Evolutionary conservation across 2,329 filamentous ascomycete species (phyloP), one percentile per base, ranked within the genome.

Genomic region (Clathrospora elynae): DNA sequence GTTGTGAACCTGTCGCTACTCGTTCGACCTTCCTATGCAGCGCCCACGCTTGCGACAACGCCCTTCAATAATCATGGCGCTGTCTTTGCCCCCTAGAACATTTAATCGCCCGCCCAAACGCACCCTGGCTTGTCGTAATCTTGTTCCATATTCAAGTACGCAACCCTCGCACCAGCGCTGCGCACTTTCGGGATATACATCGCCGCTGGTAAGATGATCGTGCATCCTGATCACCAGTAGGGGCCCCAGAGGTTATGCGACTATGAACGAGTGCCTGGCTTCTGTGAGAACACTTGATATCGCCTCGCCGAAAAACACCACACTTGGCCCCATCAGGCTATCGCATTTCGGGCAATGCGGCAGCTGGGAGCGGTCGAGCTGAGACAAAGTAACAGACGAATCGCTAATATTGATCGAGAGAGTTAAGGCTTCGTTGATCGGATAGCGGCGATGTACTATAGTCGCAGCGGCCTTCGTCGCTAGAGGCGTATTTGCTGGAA

Each of bases 81-180:
- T 7, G 53, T 78, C 71, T 0, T 79, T 78, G 83, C 81, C 0
- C 81, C 81, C 32, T 78, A 67, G 59, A 84, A 84, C 51, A 81
- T 75, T 74, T 81, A 84, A 60, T 84, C 80, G 1, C 66, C 60
- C 1, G 73, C 59, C 22, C 67, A 59, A 32, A 81, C 53, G 3
- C 32, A 35, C 65, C 38, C 38, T 5, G 33, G 16, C 22, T 41
- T 34, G 6, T 49, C 39, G 11, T 44, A 37, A 18, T 40, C 46
- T 19, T 39, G 41, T 23, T 57, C 51, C 14, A 56, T 35, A 22
- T 61, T 46, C 30, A 58, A 52, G 8, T 49, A 38, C 5, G 52
- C 42, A 11, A 54, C 35, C 10, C 41, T 34, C 3, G 56, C 54
- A 12, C 49, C 51, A 3, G 31, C 14, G 2, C 37, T 39, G n/a